Base-by-base conservation (phyloP, 495 filamentous ascomycete genomes). In the Penicillium arizonense region DNA sequence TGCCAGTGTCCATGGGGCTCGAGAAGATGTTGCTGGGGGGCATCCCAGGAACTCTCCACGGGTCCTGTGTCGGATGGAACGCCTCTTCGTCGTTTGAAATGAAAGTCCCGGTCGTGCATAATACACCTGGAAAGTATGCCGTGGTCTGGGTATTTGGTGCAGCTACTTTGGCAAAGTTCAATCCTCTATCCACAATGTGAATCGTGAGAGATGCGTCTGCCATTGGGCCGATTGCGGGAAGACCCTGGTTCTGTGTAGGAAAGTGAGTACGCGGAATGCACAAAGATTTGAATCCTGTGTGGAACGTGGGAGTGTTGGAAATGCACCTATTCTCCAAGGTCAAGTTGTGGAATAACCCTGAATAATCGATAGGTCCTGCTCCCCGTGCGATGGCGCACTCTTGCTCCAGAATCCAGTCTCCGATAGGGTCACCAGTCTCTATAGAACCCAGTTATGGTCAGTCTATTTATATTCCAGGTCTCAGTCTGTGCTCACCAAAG, bases 11-110 rank as follows among this genome's bases (percentile, higher is more conserved):
- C 5, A 23, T 5, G 0, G n/a, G 28, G 10, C 23, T 16, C 6
- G 24, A 32, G 24, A 18, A 33, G 18, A 26, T 5, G 16, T 50
- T 13, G 35, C 18, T 43, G 48, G 39, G 42, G 38, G 48, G 48
- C 39, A 50, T 35, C 16, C 42, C 48, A 38, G 42, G 41, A 18
- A 43, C 42, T 33, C 48, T 41, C n/a, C 38, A 40, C 4, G 48
- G 48, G 1, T 35, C 30, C 12, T 43, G 30, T 11, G 43, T 30
- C 35, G 48, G 41, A 42, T 39, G 30, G 5, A 21, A 50, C 18
- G 42, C 26, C 28, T 50, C 38, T 11, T 33, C 16, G 36, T 28
- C 48, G 30, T 50, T 26, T 12, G 39, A 30, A 30, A 30, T 26
- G 48, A 13, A 13, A 36, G 48, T 18, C 38, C 34, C 12, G 24